Percentiles rank a stretch among this genome's conserved stretches.
Evolutionary conservation across 2,329 filamentous ascomycete species (phyloP).

Genomic region (Cercospora sojina): DNA sequence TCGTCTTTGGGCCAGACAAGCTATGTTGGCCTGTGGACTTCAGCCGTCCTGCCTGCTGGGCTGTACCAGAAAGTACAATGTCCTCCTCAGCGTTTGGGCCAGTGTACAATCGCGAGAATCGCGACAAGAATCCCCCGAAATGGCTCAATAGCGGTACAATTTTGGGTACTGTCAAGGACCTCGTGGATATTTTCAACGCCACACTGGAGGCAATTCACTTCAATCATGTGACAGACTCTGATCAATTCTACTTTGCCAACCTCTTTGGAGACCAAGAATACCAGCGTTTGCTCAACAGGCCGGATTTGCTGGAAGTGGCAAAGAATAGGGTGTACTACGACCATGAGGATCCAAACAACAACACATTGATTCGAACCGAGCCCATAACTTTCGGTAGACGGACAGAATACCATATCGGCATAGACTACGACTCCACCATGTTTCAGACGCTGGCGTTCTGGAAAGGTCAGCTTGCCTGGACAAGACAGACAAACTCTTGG

Average conservation of each 20-base stretch:
- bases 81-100: slow-evolving; percentile 47
- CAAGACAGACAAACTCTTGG: slow-evolving; percentile 39
- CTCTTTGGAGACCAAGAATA: slow-evolving; percentile 57
- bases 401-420: slow-evolving; percentile 28
- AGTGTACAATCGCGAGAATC: slow-evolving; percentile 43
- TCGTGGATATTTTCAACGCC: slow-evolving; percentile 44
- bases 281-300: slow-evolving; percentile 14
- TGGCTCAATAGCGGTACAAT: slow-evolving; percentile 52
- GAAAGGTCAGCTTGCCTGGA: slow-evolving; percentile 36
- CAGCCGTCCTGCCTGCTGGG: slow-evolving; percentile 36
- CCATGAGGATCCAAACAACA: slow-evolving; percentile 39
- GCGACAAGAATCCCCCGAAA: slow-evolving; percentile 45
- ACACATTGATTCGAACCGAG: slow-evolving; percentile 34
- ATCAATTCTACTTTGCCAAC: slow-evolving; percentile 51
- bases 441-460: slow-evolving; percentile 36
- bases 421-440: slow-evolving; percentile 27
- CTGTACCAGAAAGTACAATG: slow-evolving; percentile 31
- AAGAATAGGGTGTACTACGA: slow-evolving; percentile 39
- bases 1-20: slow-evolving; percentile 39
- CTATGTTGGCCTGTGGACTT: slow-evolving; percentile 37
- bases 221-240: slow-evolving; percentile 33
- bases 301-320: slow-evolving; percentile 28
- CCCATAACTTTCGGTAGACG: slow-evolving; percentile 30
- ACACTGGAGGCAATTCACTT: slow-evolving; percentile 42
- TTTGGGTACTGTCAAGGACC: slow-evolving; percentile 41